A percentile compares a stretch with the other conserved stretches of the same genome.
Conservation (phyloP, 495 filamentous ascomycete genomes). For the Neurospora tetrasperma region DNA sequence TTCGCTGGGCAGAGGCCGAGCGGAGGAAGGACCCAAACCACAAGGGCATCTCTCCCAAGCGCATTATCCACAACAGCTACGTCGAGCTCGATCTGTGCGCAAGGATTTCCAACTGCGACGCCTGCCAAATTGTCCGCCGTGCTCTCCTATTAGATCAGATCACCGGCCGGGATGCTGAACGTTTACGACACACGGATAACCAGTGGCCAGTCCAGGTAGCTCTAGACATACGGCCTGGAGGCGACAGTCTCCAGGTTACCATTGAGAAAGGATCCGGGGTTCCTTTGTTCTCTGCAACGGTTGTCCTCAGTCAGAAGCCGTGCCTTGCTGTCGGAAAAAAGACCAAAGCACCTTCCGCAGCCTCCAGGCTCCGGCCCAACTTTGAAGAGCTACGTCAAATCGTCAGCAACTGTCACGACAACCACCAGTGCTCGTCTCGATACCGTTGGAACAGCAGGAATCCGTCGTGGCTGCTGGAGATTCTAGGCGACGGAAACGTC, state of each 20-base stretch:
- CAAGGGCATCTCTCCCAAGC: constrained; percentile 11
- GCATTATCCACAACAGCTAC: constrained; percentile 18
- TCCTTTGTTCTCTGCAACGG: constrained; percentile 10
- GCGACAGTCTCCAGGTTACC: constrained; percentile 13
- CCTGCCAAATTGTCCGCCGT: constrained; percentile 17
- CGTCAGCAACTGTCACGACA: constrained; percentile 16
- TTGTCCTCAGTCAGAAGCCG: constrained; percentile 6
- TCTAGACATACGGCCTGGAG: constrained; percentile 8
- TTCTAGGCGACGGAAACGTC: constrained; percentile 10
- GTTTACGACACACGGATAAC: constrained; percentile 9
- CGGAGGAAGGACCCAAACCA: constrained; percentile 10
- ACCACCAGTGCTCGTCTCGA: constrained; percentile 21
- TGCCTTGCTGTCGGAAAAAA: background rate
- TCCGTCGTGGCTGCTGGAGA: constrained; percentile 23
- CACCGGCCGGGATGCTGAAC: constrained; percentile 13
- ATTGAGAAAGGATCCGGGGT: constrained; percentile 3
- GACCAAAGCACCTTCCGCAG: constrained; percentile 1
- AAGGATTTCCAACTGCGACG: constrained; percentile 13
- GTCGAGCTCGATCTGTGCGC: constrained; percentile 21
- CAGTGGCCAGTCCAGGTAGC: constrained; percentile 16
- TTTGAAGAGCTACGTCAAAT: constrained; percentile 13
- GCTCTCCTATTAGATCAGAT: constrained; percentile 22
- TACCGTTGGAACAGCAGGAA: constrained; percentile 23
- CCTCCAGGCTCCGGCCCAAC: constrained; percentile 10
- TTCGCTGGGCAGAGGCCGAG: constrained; percentile 22